Base-by-base conservation (phyloP, 129 eudicot species). In the Ambrosia trifida region DNA sequence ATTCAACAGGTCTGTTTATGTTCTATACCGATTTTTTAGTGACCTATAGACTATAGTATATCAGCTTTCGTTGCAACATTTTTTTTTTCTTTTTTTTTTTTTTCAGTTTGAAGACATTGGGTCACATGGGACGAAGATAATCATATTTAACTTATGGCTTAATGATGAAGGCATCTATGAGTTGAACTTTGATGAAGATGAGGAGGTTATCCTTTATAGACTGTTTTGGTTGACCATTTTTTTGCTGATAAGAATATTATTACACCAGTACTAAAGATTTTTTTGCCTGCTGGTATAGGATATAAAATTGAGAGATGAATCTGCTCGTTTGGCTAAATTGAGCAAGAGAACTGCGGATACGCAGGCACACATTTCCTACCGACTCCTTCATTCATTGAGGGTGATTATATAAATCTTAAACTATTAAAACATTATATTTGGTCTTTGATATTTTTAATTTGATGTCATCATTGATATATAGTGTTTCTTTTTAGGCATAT, bases 101-200 rank as follows among this genome's bases (percentile, higher is more conserved):
- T 66, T 31, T 31, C 79, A 90, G 95, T 90, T 90, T 72, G 91
- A 85, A 72, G 83, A 85, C 68, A 87, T 81, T 63, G 86, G 89
- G 68, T 31, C 84, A 35, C 89, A 85, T 62, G 89, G 89, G 69
- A 85, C 89, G 30, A 85, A 85, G 73, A 50, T 85, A 61, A 63
- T 85, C 28, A 66, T 85, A 63, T 85, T 50, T 74, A 85, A 85
- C 83, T 64, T 81, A 64, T 85, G 89, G 89, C 84, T 90, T 58
- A 87, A 90, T 72, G 96, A 90, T 66, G 96, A 90, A 85, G 96
- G 96, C 69, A 78, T 90, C 53, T 87, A 70, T 44, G 96, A 90
- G 77, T 77, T 90, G 77, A 90, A 81, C 72, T 90, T 87, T 38
- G 88, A 91, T 63, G 91, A 86, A 50, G 95, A 86, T 64, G 90